Evolutionary conservation across 805 yeast genomes (phyloP).

Genomic region (Starmerella gropengiesseri): DNA sequence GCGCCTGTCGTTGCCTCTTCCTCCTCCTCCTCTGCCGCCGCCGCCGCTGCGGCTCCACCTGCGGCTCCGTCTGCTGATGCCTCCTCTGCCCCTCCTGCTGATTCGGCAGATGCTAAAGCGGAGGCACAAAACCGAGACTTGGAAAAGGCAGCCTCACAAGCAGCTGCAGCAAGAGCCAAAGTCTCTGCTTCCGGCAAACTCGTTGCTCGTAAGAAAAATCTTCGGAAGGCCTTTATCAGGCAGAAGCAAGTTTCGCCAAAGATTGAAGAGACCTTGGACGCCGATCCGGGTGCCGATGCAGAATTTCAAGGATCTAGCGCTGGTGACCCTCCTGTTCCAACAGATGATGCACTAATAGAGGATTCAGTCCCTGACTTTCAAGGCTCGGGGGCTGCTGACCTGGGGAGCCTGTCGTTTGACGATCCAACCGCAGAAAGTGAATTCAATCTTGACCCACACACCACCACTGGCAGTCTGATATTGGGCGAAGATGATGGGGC

Average conservation of each 20-base stretch:
- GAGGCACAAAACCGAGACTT: slow-evolving; percentile 2
- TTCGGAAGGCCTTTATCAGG: slow-evolving; percentile 22
- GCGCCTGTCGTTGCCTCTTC: too few relatives aligned
- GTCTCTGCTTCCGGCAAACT: slow-evolving; percentile 21
- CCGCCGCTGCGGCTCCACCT: not conserved
- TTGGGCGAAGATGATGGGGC: slow-evolving; percentile 12
- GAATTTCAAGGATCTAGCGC: too few relatives aligned
- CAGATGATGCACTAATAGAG: too few relatives aligned
- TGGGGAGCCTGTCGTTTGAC: too few relatives aligned
- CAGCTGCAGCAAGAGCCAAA: slow-evolving; percentile 11
- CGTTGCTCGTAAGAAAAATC: slow-evolving; percentile 44
- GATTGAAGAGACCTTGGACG: not conserved
- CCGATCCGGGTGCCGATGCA: not conserved
- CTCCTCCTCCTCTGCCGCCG: too few relatives aligned
- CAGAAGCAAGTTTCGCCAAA: slow-evolving; percentile 6
- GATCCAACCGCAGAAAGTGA: slow-evolving; percentile 5
- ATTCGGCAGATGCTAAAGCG: not conserved
- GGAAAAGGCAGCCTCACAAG: slow-evolving; percentile 7
- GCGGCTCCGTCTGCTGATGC: not conserved
- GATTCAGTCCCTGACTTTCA: too few relatives aligned
- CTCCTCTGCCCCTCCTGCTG: not conserved
- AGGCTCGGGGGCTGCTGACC: too few relatives aligned
- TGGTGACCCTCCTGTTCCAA: too few relatives aligned
- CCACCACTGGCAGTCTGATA: slow-evolving; percentile 17
- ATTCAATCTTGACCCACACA: slow-evolving; percentile 16